Evolutionary conservation across 805 yeast species (phyloP).

Genomic region (Pichia eremophila): DNA sequence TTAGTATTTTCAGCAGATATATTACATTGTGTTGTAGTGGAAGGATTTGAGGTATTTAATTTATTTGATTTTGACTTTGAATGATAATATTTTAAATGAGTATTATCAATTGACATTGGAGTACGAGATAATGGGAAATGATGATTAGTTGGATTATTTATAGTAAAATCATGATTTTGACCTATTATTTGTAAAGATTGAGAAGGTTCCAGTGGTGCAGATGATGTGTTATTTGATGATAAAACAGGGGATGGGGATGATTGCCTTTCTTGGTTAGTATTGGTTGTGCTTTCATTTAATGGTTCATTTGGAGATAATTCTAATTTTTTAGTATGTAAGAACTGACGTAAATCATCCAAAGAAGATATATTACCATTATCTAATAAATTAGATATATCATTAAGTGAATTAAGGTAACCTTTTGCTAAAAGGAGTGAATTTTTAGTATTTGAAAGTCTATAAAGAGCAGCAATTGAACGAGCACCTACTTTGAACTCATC

Average conservation of each 20-base stretch:
- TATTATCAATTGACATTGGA: conserved; percentile 11
- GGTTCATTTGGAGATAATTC: conserved; percentile 11
- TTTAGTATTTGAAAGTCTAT: conserved; percentile 49
- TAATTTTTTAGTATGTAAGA: conserved; percentile 24
- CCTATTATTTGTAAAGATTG: conserved; percentile 1
- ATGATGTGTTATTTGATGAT: not conserved
- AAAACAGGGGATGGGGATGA: too few relatives aligned
- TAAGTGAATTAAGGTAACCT: conserved; percentile 55
- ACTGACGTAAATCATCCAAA: conserved; percentile 30
- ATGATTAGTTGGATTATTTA: conserved; percentile 13
- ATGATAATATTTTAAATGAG: conserved; percentile 4
- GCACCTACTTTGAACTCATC: conserved; percentile 66
- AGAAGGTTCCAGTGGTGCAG: not conserved
- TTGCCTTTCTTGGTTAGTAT: not conserved
- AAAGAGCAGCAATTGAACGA: conserved; percentile 57
- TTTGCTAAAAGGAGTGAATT: conserved; percentile 37
- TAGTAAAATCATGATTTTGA: conserved; percentile 13
- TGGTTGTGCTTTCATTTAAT: too few relatives aligned
- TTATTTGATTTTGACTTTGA: not conserved
- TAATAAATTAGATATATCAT: conserved; percentile 34
- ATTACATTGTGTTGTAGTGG: not conserved
- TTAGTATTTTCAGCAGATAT: not conserved
- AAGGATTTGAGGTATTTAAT: not conserved
- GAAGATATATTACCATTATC: conserved; percentile 18
- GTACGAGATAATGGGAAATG: conserved; percentile 21